phyloP scores from a whole-genome alignment of 1,284 basidiomycete species.

The Rhodotorula sp. region DNA sequence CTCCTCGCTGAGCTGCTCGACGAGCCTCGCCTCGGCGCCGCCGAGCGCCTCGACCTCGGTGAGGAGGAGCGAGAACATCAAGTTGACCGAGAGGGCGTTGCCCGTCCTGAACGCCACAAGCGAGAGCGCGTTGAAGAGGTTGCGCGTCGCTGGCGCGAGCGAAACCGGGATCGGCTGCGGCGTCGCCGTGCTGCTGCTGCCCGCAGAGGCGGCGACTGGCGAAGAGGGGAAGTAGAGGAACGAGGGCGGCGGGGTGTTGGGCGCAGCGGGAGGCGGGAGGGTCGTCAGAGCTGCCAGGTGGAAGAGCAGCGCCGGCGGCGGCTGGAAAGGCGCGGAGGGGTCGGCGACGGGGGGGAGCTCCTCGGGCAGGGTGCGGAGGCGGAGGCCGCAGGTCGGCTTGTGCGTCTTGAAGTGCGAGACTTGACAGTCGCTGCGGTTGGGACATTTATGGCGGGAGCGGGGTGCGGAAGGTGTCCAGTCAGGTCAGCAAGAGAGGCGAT shows the following conservation, averaged over 20 bases:
- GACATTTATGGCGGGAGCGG: neutral
- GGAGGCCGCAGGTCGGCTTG: slow-evolving; percentile 19
- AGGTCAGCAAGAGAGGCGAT: too few relatives aligned
- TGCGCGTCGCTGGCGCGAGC: slow-evolving; percentile 6
- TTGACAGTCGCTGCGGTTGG: slow-evolving; percentile 17
- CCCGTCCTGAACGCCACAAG: slow-evolving; percentile 5
- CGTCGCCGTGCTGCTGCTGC: neutral
- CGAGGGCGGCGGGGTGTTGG: neutral
- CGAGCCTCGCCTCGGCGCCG: slow-evolving; percentile 13
- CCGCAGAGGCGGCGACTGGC: neutral
- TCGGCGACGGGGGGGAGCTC: neutral
- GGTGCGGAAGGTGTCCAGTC: too few relatives aligned
- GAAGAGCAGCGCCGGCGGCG: slow-evolving; percentile 2
- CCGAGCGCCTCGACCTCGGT: slow-evolving; percentile 16
- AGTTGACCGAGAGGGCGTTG: slow-evolving; percentile 26
- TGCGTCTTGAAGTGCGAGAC: slow-evolving; percentile 11
- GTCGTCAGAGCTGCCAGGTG: slow-evolving; percentile 15
- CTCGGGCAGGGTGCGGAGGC: neutral
- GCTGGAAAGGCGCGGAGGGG: slow-evolving; percentile 19
- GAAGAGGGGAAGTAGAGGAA: slow-evolving; percentile 24
- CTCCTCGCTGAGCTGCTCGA: slow-evolving; percentile 32
- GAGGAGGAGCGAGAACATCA: slow-evolving; percentile 35
- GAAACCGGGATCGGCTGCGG: slow-evolving; percentile 23
- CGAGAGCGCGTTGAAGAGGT: slow-evolving; percentile 24
- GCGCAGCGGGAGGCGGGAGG: slow-evolving; percentile 8